Evolutionary conservation across 768 basidiomycete species (phyloP).

Genomic region (Leccinum subtestaceum): DNA sequence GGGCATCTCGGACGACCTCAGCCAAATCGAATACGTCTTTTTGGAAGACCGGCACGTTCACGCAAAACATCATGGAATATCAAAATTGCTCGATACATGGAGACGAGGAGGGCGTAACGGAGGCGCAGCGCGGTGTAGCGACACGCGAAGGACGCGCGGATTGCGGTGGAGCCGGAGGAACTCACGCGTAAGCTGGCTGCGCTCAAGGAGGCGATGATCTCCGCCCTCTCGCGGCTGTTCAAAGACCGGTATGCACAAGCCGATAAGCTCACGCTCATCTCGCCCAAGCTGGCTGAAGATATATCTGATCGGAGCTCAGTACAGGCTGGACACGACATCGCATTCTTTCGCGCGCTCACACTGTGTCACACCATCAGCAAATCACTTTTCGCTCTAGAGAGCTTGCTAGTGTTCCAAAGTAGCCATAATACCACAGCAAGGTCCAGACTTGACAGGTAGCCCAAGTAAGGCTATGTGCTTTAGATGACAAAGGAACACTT

Average conservation of each 20-base stretch:
- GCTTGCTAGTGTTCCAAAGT: too few species aligned
- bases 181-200: slow-evolving; percentile 60
- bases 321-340: slow-evolving; percentile 65
- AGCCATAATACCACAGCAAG: too few species aligned
- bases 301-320: slow-evolving; percentile 57
- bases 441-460: too few species aligned
- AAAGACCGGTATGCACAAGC: slow-evolving; percentile 83
- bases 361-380: slow-evolving; percentile 67
- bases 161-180: slow-evolving; percentile 61
- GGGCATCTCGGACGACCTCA: slow-evolving; percentile 98
- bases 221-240: slow-evolving; percentile 71
- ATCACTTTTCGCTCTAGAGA: too few species aligned
- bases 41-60: slow-evolving; percentile 96
- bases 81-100: slow-evolving; percentile 91
- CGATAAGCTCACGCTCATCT: slow-evolving; percentile 83
- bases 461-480: too few species aligned
- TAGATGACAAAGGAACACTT: too few species aligned
- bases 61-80: slow-evolving; percentile 98
- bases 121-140: slow-evolving; percentile 90
- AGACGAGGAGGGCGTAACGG: slow-evolving; percentile 91
- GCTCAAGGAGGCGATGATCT: slow-evolving; percentile 76
- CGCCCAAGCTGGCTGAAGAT: slow-evolving; percentile 80
- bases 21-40: slow-evolving; percentile 95
- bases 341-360: slow-evolving; percentile 94
- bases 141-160: slow-evolving; percentile 75